Percentiles rank a stretch among this genome's conserved stretches.
Conservation (phyloP, 2,329 filamentous ascomycete genomes). For the Didymella keratinophila region DNA sequence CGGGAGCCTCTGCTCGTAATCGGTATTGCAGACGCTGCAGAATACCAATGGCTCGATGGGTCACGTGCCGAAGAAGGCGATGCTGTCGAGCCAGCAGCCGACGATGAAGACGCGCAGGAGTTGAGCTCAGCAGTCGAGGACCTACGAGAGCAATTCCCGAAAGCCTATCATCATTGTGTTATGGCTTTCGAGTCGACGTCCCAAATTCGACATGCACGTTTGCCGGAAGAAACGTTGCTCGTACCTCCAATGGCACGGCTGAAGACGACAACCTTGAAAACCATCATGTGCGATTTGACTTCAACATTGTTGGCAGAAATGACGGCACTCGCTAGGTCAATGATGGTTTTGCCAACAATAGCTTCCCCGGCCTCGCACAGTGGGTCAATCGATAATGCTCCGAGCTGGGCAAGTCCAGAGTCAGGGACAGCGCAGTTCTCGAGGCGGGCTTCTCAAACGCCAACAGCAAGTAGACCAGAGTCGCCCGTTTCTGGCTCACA, state of each 20-base stretch:
- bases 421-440: slow-evolving; percentile 30
- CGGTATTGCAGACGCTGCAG: slow-evolving; percentile 81
- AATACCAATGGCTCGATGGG: slow-evolving; percentile 60
- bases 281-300: slow-evolving; percentile 56
- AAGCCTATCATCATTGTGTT: slow-evolving; percentile 78
- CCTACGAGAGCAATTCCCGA: slow-evolving; percentile 75
- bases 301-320: slow-evolving; percentile 57
- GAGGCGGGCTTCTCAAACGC: slow-evolving; percentile 45
- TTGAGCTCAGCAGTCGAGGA: slow-evolving; percentile 71
- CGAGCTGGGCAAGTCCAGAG: slow-evolving; percentile 44
- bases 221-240: slow-evolving; percentile 70
- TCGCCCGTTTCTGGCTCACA: slow-evolving; percentile 57
- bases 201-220: slow-evolving; percentile 49
- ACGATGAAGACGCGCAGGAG: slow-evolving; percentile 44
- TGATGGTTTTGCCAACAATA: slow-evolving; percentile 67
- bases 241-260: slow-evolving; percentile 74
- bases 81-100: slow-evolving; percentile 23
- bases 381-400: slow-evolving; percentile 35
- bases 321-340: slow-evolving; percentile 57
- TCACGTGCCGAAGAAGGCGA: slow-evolving; percentile 40
- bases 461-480: slow-evolving; percentile 36
- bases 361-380: slow-evolving; percentile 57
- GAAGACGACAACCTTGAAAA: slow-evolving; percentile 72
- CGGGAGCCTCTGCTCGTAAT: slow-evolving; percentile 84
- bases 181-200: slow-evolving; percentile 77